Evolutionary conservation across 2,329 filamentous ascomycete genomes (phyloP).

Genomic region (Pestalotiopsis sp.): DNA sequence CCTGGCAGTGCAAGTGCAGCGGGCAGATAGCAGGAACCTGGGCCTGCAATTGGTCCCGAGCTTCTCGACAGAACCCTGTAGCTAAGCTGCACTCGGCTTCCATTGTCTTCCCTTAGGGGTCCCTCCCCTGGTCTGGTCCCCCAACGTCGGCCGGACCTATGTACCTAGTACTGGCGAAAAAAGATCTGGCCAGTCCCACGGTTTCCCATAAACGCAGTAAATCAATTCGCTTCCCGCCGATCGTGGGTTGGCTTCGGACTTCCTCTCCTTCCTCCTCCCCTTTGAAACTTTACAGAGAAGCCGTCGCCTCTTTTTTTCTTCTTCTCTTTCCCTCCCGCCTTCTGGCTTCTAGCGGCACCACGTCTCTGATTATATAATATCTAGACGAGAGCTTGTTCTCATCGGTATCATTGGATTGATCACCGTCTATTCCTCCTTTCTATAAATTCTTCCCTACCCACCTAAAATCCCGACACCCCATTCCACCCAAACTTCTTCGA

Average conservation of each 20-base stretch:
- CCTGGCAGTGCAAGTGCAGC: background rate
- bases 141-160: background rate
- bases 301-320: background rate
- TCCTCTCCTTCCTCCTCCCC: constrained; percentile 3
- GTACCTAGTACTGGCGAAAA: constrained; percentile 5
- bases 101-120: background rate
- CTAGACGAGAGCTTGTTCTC: background rate
- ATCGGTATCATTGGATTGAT: constrained; percentile 19
- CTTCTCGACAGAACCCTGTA: background rate
- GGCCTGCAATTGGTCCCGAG: background rate
- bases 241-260: background rate
- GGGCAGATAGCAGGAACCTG: background rate
- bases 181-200: constrained; percentile 15
- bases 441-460: constrained; percentile 6
- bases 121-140: background rate
- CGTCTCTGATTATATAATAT: background rate
- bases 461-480: constrained; percentile 1
- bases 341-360: constrained; percentile 3
- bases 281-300: background rate
- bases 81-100: background rate
- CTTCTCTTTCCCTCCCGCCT: background rate
- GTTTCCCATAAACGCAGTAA: background rate
- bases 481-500: constrained; percentile 19
- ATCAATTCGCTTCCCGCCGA: constrained; percentile 6
- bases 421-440: constrained; percentile 13